phyloP scores from a whole-genome alignment of 371 early-diverging fungal species.

The Mortierella sp. region DNA sequence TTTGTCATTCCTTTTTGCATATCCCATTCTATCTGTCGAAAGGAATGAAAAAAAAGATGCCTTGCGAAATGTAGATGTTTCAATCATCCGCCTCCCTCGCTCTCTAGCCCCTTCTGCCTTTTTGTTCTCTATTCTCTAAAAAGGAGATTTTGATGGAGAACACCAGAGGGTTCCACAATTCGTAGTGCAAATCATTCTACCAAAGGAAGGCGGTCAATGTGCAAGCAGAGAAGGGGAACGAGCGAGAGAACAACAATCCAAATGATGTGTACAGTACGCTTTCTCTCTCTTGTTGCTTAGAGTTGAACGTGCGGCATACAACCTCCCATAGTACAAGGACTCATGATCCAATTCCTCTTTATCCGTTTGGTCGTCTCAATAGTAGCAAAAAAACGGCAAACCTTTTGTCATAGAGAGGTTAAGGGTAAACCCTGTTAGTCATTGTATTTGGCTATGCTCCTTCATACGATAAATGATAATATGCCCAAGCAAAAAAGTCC shows the following conservation, averaged over 20 bases:
- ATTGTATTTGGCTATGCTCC: too few species aligned
- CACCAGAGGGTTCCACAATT: neutral
- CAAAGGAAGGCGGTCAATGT: neutral
- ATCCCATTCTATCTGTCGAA: neutral
- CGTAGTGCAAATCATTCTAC: slow-evolving; percentile 7
- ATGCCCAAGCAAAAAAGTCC: too few species aligned
- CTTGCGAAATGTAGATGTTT: neutral
- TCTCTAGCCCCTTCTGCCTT: neutral
- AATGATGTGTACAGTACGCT: neutral
- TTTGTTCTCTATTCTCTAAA: neutral
- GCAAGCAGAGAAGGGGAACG: neutral
- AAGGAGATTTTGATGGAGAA: slow-evolving; percentile 1
- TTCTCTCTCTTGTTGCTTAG: neutral
- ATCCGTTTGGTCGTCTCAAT: neutral
- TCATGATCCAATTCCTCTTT: neutral
- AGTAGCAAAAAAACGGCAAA: neutral
- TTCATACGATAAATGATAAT: too few species aligned
- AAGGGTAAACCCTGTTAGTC: too few species aligned
- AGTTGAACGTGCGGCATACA: neutral
- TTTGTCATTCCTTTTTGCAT: neutral
- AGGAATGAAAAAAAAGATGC: neutral
- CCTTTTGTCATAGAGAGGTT: too few species aligned
- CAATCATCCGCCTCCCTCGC: neutral
- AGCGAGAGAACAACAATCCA: neutral
- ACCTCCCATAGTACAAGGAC: neutral